Conservation (phyloP, 306 rosid species). For the Heteromeles arbutifolia region DNA sequence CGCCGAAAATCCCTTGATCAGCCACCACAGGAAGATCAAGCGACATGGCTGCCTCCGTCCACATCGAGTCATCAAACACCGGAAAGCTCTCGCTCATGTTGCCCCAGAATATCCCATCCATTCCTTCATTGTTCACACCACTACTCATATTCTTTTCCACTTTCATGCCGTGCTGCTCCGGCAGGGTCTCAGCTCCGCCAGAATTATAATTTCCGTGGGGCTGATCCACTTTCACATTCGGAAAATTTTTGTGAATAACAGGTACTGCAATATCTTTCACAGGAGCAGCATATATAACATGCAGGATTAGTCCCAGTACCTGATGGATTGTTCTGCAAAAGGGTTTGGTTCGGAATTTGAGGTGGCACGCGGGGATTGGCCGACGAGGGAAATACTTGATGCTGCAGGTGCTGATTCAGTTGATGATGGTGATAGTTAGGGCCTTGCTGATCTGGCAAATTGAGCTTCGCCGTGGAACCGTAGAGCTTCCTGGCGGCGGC, state of each 20-base stretch:
- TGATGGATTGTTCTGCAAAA: not conserved
- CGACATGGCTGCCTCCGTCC: conserved; percentile 73
- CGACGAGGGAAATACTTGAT: not conserved
- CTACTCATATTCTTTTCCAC: not conserved
- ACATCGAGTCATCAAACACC: conserved; percentile 50
- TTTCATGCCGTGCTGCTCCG: not conserved
- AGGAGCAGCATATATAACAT: not conserved
- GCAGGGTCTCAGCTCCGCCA: not conserved
- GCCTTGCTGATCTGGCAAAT: conserved; percentile 34
- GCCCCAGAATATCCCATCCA: conserved; percentile 31
- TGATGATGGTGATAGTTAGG: not conserved
- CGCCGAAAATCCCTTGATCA: conserved; percentile 13
- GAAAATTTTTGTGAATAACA: not conserved
- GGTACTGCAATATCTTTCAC: not conserved
- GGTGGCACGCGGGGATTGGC: not conserved
- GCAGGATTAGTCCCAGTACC: not conserved
- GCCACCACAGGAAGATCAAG: conserved; percentile 45
- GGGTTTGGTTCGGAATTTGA: not conserved
- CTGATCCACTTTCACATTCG: not conserved
- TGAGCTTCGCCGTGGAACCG: conserved; percentile 76
- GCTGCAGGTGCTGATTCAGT: not conserved
- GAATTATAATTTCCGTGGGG: not conserved
- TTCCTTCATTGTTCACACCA: conserved; percentile 4
- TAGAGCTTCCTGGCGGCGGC: conserved; percentile 71
- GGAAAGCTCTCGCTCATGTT: conserved; percentile 27